Evolutionary conservation across 495 filamentous ascomycete genomes (phyloP).

Genomic region (Lineolata rhizophorae): DNA sequence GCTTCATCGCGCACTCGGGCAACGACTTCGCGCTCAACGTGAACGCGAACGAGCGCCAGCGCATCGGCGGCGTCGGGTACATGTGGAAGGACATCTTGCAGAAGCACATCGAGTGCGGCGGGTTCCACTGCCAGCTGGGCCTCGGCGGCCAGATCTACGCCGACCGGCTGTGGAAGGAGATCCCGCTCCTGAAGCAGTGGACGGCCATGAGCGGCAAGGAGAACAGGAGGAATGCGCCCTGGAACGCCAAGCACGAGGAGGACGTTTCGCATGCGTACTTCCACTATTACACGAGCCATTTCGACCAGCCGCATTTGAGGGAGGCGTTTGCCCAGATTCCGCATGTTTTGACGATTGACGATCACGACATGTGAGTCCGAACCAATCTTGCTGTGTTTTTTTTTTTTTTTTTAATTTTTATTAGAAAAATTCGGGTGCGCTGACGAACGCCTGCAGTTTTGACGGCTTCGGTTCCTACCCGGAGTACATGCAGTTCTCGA

Average conservation of each 20-base stretch:
- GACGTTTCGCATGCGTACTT: constrained; percentile 93
- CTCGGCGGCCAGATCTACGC: constrained; percentile 92
- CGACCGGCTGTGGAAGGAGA: constrained; percentile 89
- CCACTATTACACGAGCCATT: constrained; percentile 94
- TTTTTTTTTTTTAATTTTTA: too few relatives aligned
- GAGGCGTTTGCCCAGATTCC: constrained; percentile 97
- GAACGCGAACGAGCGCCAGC: constrained; percentile 59
- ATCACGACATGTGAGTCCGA: constrained; percentile 86
- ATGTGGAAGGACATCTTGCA: constrained; percentile 99
- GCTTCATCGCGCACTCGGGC: constrained; percentile 87
- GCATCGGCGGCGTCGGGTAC: constrained; percentile 68
- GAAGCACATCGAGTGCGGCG: constrained; percentile 87
- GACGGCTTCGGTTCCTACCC: constrained; percentile 97
- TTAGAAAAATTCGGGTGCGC: too few relatives aligned
- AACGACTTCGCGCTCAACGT: constrained; percentile 87
- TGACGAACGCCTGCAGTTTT: too few relatives aligned
- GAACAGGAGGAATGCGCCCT: constrained; percentile 66
- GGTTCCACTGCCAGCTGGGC: constrained; percentile 83
- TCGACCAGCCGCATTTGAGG: constrained; percentile 80
- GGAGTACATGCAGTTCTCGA: constrained; percentile 92
- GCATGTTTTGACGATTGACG: constrained; percentile 77
- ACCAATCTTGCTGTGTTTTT: too few relatives aligned
- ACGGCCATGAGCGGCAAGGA: constrained; percentile 75
- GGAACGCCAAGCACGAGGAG: constrained; percentile 86
- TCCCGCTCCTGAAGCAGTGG: constrained; percentile 85